Base-by-base conservation (phyloP, 345 rosid genomes). In the Eucalyptus lansdowneana region DNA sequence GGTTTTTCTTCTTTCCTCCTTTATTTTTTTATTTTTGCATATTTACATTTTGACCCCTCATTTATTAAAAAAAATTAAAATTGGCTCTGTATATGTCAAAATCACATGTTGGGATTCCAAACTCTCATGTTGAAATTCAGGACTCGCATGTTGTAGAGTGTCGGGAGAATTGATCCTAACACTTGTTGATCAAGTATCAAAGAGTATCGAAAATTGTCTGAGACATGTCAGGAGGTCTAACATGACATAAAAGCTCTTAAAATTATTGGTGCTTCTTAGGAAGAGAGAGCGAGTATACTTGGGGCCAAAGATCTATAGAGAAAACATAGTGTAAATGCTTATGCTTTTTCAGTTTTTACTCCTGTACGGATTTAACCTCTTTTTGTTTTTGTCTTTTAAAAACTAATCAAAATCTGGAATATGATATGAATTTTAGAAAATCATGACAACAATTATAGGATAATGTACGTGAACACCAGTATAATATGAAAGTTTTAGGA, bases 111-210 rank as follows among this genome's bases (percentile, higher is more conserved):
- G 9, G 2, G 56, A 53, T 53, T 53, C 9, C 58, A 53, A 53
- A 53, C 58, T 53, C 58, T 19, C 11, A 19, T 19, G 11, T 53
- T 9, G 24, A 53, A 53, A 53, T 53, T 53, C 0, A 4, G 5
- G 5, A 53, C 58, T 53, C 1, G 22, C 11, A 19, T 8, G 25
- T 53, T 2, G 0, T 8, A 53, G 58, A 53, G 0, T 7, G 24
- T 53, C 2, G 4, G 1, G 24, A 53, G 58, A 53, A 53, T 53
- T 53, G 24, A 53, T 19, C 19, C 58, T 4, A 1, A 53, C 24
- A 1, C 10, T 0, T 53, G 0, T 53, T 53, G 22, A 53, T 53
- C 5, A 0, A 53, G 11, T 19, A 53, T 53, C 2, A 19, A 53
- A 53, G 4, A 53, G 1, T 8, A 53, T 53, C 1, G 1, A 53